Percentiles rank a stretch among this genome's conserved stretches.
Evolutionary conservation across 345 rosid species (phyloP).

Genomic region (Excoecaria agallocha): DNA sequence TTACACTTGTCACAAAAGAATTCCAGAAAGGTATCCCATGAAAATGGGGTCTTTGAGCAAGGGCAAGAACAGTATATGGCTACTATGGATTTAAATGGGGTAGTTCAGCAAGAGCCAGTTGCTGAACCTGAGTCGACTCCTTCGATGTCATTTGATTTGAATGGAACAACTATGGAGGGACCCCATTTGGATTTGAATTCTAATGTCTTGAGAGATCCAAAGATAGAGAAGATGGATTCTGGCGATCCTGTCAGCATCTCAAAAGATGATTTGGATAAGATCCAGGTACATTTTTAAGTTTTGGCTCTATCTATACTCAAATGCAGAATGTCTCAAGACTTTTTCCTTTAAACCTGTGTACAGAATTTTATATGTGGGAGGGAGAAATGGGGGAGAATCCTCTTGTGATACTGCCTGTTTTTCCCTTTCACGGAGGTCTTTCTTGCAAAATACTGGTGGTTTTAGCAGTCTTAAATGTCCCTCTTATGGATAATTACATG

Average conservation of each 20-base stretch:
- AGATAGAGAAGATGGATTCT: constrained; percentile 33
- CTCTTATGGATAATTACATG: neutral
- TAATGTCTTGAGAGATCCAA: constrained; percentile 32
- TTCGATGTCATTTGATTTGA: constrained; percentile 52
- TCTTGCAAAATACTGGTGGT: neutral
- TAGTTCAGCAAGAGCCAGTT: constrained; percentile 39
- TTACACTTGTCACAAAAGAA: constrained; percentile 53
- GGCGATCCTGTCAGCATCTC: constrained; percentile 48
- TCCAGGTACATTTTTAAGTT: constrained; percentile 49
- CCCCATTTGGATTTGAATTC: constrained; percentile 35
- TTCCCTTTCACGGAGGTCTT: neutral
- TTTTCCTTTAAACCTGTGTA: neutral
- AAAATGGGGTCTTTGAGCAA: constrained; percentile 50
- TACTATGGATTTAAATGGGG: constrained; percentile 60
- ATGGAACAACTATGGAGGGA: constrained; percentile 52
- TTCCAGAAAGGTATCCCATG: constrained; percentile 34
- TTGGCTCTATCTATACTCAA: neutral
- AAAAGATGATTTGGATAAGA: constrained; percentile 62
- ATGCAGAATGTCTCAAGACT: neutral
- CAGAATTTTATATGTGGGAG: neutral
- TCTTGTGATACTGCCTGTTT: neutral
- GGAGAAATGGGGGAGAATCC: neutral
- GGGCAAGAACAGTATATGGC: constrained; percentile 32
- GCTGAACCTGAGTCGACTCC: constrained; percentile 35
- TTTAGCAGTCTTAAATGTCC: neutral